Conservation (phyloP, 2,329 filamentous ascomycete species). For the Pseudogymnoascus sp. region DNA sequence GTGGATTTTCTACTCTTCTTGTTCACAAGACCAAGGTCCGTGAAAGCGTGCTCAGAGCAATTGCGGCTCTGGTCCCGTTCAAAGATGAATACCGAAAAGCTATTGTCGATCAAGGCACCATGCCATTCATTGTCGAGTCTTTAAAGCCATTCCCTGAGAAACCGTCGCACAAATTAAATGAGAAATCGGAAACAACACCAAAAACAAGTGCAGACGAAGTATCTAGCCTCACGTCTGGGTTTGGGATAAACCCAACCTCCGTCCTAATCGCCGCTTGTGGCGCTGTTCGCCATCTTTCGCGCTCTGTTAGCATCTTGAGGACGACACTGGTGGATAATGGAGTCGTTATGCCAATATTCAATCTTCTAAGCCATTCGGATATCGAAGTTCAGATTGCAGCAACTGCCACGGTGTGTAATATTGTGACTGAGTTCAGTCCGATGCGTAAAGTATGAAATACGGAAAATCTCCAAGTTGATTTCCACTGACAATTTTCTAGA, state of each 20-base stretch:
- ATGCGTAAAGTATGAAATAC: slow-evolving; percentile 68
- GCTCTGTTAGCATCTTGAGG: slow-evolving; percentile 75
- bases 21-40: slow-evolving; percentile 69
- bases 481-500: slow-evolving; percentile 35
- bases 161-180: slow-evolving; percentile 33
- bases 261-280: slow-evolving; percentile 83
- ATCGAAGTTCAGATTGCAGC: slow-evolving; percentile 79
- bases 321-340: slow-evolving; percentile 83
- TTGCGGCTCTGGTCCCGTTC: slow-evolving; percentile 73
- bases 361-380: slow-evolving; percentile 65
- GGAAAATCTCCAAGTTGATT: not conserved
- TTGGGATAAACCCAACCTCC: slow-evolving; percentile 64
- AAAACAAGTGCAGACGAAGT: slow-evolving; percentile 15
- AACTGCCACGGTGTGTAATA: slow-evolving; percentile 74
- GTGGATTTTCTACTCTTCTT: slow-evolving; percentile 52
- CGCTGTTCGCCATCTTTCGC: slow-evolving; percentile 69
- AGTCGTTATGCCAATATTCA: slow-evolving; percentile 68
- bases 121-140: slow-evolving; percentile 77
- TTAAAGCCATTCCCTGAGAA: slow-evolving; percentile 56
- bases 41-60: slow-evolving; percentile 66
- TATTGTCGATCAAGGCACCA: slow-evolving; percentile 72
- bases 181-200: slow-evolving; percentile 30
- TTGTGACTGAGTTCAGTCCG: slow-evolving; percentile 82
- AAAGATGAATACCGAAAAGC: slow-evolving; percentile 79
- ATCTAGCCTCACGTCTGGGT: slow-evolving; percentile 32